These are phyloP conservation scores for Tricholoma hemisulphureum DNA, from an alignment of 768 basidiomycete genomes.

Conservation along the genomic window DNA sequence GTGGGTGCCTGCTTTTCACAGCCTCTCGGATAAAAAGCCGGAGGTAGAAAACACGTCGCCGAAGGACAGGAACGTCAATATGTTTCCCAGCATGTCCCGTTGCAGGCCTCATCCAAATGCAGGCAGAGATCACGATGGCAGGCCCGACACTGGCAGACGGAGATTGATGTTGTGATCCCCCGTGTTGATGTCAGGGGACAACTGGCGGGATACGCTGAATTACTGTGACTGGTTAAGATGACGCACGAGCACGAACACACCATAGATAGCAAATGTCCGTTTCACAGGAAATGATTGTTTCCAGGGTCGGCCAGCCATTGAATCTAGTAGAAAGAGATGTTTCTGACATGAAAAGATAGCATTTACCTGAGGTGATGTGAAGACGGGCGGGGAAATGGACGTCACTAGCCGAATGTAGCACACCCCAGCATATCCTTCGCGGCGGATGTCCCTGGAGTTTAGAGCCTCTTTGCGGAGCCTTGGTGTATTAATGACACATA, in stretches of 20 bases:
- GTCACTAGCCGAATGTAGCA: neutral
- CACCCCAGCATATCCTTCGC: neutral
- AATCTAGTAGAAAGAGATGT: neutral
- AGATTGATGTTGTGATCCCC: neutral
- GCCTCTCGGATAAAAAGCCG: neutral
- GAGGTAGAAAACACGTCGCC: neutral
- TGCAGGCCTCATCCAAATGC: neutral
- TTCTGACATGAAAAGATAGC: neutral
- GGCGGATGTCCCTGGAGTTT: neutral
- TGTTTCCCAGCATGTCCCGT: neutral
- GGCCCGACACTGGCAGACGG: neutral
- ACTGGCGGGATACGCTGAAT: neutral
- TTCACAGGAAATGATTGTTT: neutral
- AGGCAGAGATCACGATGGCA: no score
- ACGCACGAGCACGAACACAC: neutral
- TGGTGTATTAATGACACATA: neutral
- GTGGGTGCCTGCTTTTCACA: neutral
- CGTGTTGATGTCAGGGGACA: neutral
- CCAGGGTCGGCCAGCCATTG: neutral
- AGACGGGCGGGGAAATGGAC: neutral
- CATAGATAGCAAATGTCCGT: neutral
- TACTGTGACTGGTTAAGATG: neutral
- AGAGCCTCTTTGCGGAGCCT: neutral
- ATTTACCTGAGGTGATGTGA: neutral
- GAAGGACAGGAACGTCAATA: neutral